Percentiles rank a stretch among this genome's conserved stretches.
These are phyloP conservation scores for Paramyrothecium roridum DNA, from an alignment of 2,329 filamentous ascomycete species.

Conservation along the genomic window DNA sequence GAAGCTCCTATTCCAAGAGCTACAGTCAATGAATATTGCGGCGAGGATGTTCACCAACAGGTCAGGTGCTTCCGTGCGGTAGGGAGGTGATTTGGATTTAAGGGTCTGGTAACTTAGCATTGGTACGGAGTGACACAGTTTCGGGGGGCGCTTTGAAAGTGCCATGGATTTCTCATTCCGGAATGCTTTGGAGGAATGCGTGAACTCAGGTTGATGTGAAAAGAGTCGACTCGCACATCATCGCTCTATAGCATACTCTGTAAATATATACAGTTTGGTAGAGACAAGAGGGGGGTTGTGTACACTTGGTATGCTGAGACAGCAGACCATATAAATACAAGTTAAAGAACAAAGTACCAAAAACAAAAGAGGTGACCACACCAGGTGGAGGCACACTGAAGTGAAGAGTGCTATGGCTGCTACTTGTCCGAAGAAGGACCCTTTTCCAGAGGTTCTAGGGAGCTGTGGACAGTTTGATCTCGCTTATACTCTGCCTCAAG, in stretches of 20 bases:
- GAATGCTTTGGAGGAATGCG: background rate
- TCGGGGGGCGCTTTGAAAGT: too few species aligned
- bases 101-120: too few species aligned
- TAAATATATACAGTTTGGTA: slow-evolving; percentile 2
- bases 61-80: slow-evolving; percentile 71
- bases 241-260: background rate
- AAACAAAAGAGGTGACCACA: too few species aligned
- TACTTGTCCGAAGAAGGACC: slow-evolving; percentile 18
- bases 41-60: slow-evolving; percentile 93
- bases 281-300: background rate
- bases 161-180: too few species aligned
- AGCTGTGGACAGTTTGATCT: slow-evolving; percentile 69
- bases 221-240: background rate
- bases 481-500: slow-evolving; percentile 90
- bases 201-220: slow-evolving; percentile 8
- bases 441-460: slow-evolving; percentile 22
- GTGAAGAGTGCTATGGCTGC: background rate
- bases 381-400: background rate
- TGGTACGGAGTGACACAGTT: too few species aligned
- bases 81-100: slow-evolving; percentile 7
- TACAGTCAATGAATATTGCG: slow-evolving; percentile 98
- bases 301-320: background rate
- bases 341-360: background rate
- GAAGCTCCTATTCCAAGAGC: slow-evolving; percentile 96
- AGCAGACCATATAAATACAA: background rate